phyloP scores from a whole-genome alignment of 352 stramenopile genomes.

The Peronospora belbahrii region DNA sequence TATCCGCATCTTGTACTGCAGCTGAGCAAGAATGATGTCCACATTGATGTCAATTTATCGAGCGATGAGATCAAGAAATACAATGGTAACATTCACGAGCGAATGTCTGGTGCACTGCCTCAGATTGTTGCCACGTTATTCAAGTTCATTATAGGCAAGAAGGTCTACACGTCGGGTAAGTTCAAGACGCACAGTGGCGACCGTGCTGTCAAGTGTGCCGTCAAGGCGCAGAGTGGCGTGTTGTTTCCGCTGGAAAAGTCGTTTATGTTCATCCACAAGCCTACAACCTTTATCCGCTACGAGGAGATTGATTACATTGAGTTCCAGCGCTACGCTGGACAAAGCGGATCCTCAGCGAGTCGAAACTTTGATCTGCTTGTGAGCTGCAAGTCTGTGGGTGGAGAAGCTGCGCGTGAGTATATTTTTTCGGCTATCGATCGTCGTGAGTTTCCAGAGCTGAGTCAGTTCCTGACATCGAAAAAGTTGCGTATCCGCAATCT shows the following conservation, averaged over 20 bases:
- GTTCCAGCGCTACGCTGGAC: conserved; percentile 95
- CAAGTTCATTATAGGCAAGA: conserved; percentile 95
- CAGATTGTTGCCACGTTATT: conserved; percentile 98
- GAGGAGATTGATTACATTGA: conserved; percentile 98
- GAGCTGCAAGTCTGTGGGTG: conserved; percentile 84
- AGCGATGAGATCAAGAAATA: conserved; percentile 98
- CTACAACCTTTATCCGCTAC: conserved; percentile 96
- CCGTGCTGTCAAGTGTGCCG: conserved; percentile 84
- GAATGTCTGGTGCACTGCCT: conserved; percentile 92
- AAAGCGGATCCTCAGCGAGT: conserved; percentile 78
- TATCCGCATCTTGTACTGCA: conserved; percentile 99
- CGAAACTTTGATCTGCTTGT: conserved; percentile 95
- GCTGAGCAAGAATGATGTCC: conserved; percentile 77
- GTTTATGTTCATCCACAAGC: conserved; percentile 99
- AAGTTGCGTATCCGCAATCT: conserved; percentile 90
- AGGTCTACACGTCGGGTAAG: conserved; percentile 93
- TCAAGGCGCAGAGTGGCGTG: conserved; percentile 94
- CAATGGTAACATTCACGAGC: conserved; percentile 92
- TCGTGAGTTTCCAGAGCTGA: conserved; percentile 90
- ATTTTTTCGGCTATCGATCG: conserved; percentile 95
- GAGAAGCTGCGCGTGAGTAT: conserved; percentile 82
- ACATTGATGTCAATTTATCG: conserved; percentile 92
- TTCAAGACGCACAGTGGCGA: conserved; percentile 86
- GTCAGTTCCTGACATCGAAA: conserved; percentile 93
- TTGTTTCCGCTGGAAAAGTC: conserved; percentile 97